phyloP scores from a whole-genome alignment of 2,329 filamentous ascomycete species.

The Trichoderma brevicompactum region DNA sequence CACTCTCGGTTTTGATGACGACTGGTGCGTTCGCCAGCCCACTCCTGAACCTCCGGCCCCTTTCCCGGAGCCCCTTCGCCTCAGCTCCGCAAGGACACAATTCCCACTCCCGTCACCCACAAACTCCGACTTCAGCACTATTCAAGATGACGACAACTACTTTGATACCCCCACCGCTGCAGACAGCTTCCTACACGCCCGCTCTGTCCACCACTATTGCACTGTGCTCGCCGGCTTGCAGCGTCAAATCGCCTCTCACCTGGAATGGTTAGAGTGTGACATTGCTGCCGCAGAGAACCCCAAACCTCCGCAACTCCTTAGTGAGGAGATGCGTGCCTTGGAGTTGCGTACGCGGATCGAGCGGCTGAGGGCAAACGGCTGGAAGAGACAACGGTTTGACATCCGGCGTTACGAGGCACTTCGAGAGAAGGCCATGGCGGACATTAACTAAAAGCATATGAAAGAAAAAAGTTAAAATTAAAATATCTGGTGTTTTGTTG shows the following conservation, averaged over 20 bases:
- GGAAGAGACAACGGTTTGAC: slow-evolving; percentile 62
- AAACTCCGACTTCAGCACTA: slow-evolving; percentile 19
- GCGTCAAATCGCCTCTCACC: slow-evolving; percentile 54
- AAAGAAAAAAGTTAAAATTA: slow-evolving; percentile 11
- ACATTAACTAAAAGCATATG: slow-evolving; percentile 42
- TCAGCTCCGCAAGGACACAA: slow-evolving; percentile 5
- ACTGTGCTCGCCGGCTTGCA: slow-evolving; percentile 54
- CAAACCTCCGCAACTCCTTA: slow-evolving; percentile 32
- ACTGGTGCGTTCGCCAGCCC: slow-evolving; percentile 41
- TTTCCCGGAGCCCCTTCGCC: slow-evolving; percentile 28
- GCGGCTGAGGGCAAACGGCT: slow-evolving; percentile 57
- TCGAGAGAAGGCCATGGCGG: slow-evolving; percentile 55
- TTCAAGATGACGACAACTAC: slow-evolving; percentile 28
- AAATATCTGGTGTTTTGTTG: slow-evolving; percentile 6
- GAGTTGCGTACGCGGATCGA: slow-evolving; percentile 59
- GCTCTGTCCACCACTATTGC: slow-evolving; percentile 55
- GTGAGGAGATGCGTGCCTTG: slow-evolving; percentile 44
- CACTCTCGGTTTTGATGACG: slow-evolving; percentile 61
- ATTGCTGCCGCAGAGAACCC: slow-evolving; percentile 36
- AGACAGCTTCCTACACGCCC: slow-evolving; percentile 48
- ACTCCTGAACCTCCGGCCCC: slow-evolving; percentile 33
- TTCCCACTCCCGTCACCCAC: slow-evolving; percentile 28
- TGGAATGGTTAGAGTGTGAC: slow-evolving; percentile 51
- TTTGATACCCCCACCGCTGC: slow-evolving; percentile 10
- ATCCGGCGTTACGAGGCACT: slow-evolving; percentile 57